Percentiles rank a stretch among this genome's conserved stretches.
Evolutionary conservation across 805 yeast species (phyloP).

Genomic region (Jamesozyma hellenica): DNA sequence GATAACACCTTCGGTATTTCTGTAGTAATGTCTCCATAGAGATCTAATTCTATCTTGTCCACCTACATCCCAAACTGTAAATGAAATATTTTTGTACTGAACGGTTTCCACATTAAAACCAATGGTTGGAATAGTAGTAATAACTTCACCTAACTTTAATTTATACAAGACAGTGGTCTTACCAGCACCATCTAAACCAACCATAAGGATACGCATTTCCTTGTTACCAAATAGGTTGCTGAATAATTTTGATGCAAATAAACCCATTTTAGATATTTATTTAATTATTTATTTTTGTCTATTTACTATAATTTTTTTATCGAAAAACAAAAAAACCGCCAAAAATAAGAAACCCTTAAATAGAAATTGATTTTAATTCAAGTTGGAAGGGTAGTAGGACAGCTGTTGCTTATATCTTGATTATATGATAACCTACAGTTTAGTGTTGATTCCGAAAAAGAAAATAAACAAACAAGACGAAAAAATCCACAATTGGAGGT

Average conservation of each 20-base stretch:
- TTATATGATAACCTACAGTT: too few species aligned
- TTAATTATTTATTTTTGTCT: neutral
- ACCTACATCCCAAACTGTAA: conserved; percentile 99
- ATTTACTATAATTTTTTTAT: neutral
- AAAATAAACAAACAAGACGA: too few species aligned
- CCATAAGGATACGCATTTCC: conserved; percentile 98
- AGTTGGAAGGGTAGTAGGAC: too few species aligned
- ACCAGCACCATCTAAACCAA: conserved; percentile 98
- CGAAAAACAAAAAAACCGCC: too few species aligned
- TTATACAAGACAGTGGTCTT: conserved; percentile 93
- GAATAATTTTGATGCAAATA: conserved; percentile 88
- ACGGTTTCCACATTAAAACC: conserved; percentile 97
- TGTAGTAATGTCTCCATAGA: conserved; percentile 97
- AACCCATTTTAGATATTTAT: conserved; percentile 57
- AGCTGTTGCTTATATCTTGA: too few species aligned
- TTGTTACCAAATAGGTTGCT: conserved; percentile 94
- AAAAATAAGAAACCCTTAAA: too few species aligned
- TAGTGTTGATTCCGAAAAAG: too few species aligned
- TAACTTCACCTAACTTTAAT: conserved; percentile 91
- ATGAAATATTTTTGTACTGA: conserved; percentile 92
- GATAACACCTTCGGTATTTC: conserved; percentile 97
- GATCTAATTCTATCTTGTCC: conserved; percentile 99
- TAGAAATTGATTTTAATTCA: too few species aligned
- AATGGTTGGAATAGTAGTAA: conserved; percentile 92
- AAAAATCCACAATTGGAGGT: too few species aligned